These are phyloP conservation scores for Salix arbutifolia DNA, from an alignment of 345 rosid species.

Conservation along the genomic window DNA sequence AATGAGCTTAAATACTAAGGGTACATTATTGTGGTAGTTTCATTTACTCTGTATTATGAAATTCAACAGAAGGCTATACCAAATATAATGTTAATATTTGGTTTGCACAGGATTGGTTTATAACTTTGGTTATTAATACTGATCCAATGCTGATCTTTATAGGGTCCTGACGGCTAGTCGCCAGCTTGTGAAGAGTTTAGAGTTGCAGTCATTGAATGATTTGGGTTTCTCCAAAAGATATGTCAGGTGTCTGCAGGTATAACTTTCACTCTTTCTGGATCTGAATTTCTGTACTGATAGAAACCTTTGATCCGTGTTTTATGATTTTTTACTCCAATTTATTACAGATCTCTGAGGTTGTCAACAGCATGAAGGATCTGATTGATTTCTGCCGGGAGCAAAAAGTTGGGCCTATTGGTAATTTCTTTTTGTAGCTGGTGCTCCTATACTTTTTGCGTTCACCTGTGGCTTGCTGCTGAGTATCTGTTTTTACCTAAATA, in stretches of 20 bases:
- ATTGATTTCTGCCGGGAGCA: conserved; percentile 73
- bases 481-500: background rate
- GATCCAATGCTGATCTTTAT: conserved; percentile 6
- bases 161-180: conserved; percentile 89
- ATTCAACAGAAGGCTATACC: background rate
- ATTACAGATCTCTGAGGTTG: conserved; percentile 84
- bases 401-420: conserved; percentile 86
- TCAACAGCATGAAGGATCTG: conserved; percentile 95
- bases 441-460: background rate
- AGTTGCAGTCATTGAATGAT: conserved; percentile 82
- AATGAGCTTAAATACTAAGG: background rate
- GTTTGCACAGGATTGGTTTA: background rate
- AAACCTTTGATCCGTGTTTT: background rate
- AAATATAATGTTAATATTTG: background rate
- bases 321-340: conserved; percentile 8
- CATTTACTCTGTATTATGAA: no score
- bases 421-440: background rate
- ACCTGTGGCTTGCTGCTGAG: background rate
- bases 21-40: background rate
- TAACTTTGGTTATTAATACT: conserved; percentile 4
- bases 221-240: conserved; percentile 95
- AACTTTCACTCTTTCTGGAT: conserved; percentile 5
- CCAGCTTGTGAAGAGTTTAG: conserved; percentile 86
- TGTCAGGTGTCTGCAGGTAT: conserved; percentile 94
- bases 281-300: conserved; percentile 1